Conservation (phyloP, 2,329 filamentous ascomycete genomes). For the Orbilia ellipsospora region DNA sequence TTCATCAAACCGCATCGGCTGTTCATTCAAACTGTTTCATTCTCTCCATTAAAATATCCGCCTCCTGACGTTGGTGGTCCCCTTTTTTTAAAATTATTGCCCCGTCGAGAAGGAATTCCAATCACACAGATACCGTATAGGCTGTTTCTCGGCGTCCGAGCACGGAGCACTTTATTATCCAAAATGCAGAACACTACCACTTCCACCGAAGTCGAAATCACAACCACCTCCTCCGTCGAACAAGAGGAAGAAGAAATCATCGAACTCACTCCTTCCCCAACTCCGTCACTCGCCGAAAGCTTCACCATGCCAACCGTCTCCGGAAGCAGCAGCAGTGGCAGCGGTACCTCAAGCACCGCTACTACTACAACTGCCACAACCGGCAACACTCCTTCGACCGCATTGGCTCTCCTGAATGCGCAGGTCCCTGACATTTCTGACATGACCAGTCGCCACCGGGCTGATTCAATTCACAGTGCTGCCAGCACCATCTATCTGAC, state of each 20-base stretch:
- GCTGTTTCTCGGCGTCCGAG: constrained; percentile 15
- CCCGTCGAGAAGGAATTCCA: not conserved
- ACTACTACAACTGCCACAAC: constrained; percentile 16
- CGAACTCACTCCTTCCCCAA: not conserved
- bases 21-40: constrained; percentile 4
- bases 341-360: constrained; percentile 18
- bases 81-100: not conserved
- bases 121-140: not conserved
- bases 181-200: constrained; percentile 24
- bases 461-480: constrained; percentile 47
- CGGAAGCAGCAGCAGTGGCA: constrained; percentile 26
- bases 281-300: constrained; percentile 11
- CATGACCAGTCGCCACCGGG: constrained; percentile 32
- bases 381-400: constrained; percentile 8
- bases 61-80: not conserved
- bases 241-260: constrained; percentile 1
- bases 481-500: constrained; percentile 49
- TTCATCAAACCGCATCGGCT: constrained; percentile 6
- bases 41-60: not conserved
- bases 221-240: not conserved
- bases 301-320: constrained; percentile 36
- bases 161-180: constrained; percentile 31
- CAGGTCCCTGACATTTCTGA: constrained; percentile 31
- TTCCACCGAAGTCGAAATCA: constrained; percentile 21
- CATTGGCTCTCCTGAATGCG: constrained; percentile 26